Base-by-base conservation (phyloP, 2,329 filamentous ascomycete species). In the Ophiostoma angusticollis region DNA sequence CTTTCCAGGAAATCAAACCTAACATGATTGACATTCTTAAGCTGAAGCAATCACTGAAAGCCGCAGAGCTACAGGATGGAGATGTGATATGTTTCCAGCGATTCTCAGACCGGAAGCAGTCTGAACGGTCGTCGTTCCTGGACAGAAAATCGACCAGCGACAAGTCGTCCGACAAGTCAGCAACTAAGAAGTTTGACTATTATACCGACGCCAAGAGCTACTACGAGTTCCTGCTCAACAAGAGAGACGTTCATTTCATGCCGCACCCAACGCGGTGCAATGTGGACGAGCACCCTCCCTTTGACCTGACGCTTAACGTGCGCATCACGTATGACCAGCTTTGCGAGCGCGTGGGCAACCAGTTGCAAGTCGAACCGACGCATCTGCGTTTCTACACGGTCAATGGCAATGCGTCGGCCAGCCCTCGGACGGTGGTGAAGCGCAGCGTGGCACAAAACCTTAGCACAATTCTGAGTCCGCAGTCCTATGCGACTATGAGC, bases 1-100 rank as follows among this genome's bases (percentile, higher is more conserved):
- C 17, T 18, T 22, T 25, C 11, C 42, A 74, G 70, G 91, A 98
- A 64, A 96, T 98, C 61, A 98, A 96, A 61, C 86, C 87, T 37
- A 84, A 78, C 44, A 96, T 96, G 87, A 94, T 98, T 49, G 93
- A 98, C 55, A 71, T 74, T 6, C 80, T 98, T 66, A 96, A 95
- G 61, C 73, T 80, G 0, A 96, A 94, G 62, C 78, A 85, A 54
- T 85, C 86, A 0, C 70, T 98, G 43, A 83, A 86, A 48, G 78
- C 84, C 43, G 91, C 91, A 2, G 93, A 98, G 57, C 81, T 98
- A 18, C 89, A 96, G 56, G 89, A 98, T 52, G 91, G 91, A 35
- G 91, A 98, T 54, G 93, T 98, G 49, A 77, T 98, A 41, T 94
- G 87, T 54, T 95, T 96, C 62, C 91, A 98, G 57, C 74, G 74